Conservation (phyloP, 257 asterid species). For the Echites panduratus region DNA sequence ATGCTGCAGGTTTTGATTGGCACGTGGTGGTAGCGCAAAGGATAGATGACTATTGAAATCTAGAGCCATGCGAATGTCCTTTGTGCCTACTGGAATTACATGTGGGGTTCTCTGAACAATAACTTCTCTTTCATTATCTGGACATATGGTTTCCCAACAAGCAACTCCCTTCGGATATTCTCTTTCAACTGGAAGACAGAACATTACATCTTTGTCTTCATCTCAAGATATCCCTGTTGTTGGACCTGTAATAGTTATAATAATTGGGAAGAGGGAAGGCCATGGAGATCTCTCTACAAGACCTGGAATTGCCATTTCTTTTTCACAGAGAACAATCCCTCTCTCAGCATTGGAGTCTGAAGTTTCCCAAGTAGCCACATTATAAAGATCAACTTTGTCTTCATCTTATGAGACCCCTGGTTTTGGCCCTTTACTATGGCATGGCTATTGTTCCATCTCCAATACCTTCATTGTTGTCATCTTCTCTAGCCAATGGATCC, state of each 20-base stretch:
- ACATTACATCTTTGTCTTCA: not conserved
- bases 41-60: slow-evolving; percentile 10
- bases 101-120: not conserved
- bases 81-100: not conserved
- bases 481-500: not conserved
- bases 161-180: not conserved
- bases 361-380: not conserved
- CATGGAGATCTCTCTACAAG: not conserved
- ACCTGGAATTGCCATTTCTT: not conserved
- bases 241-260: slow-evolving; percentile 32
- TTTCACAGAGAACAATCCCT: slow-evolving; percentile 7
- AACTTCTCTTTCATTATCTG: slow-evolving; percentile 6
- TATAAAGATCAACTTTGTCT: not conserved
- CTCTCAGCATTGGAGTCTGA: not conserved
- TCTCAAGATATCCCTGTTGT: slow-evolving; percentile 27
- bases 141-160: not conserved
- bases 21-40: not conserved
- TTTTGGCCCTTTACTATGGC: slow-evolving; percentile 35
- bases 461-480: slow-evolving; percentile 14
- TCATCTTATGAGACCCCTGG: slow-evolving; percentile 26
- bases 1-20: slow-evolving; percentile 5
- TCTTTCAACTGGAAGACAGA: not conserved
- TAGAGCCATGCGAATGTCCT: slow-evolving; percentile 2
- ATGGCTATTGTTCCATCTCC: too few species aligned
- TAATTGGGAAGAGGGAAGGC: not conserved